phyloP scores from a whole-genome alignment of 2,329 filamentous ascomycete species.

The Pseudogymnoascus sp. region DNA sequence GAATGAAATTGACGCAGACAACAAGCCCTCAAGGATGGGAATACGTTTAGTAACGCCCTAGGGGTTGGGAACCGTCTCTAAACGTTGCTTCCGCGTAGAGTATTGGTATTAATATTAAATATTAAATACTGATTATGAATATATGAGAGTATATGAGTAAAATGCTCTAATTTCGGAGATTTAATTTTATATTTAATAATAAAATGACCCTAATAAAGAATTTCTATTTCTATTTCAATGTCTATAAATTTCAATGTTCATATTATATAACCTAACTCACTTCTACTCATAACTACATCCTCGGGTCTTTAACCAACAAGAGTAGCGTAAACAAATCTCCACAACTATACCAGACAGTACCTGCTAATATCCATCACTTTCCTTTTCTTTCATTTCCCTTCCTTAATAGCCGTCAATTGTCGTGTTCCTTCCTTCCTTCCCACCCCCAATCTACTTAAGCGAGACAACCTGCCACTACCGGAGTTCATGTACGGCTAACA shows the following conservation, averaged over 20 bases:
- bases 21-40: neutral
- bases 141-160: too few species aligned
- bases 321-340: neutral
- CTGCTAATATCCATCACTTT: neutral
- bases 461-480: neutral
- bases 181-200: too few species aligned
- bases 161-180: too few species aligned
- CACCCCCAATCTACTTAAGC: neutral
- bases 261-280: neutral
- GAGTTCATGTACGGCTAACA: too few species aligned
- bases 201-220: too few species aligned
- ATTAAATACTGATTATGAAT: neutral
- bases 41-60: neutral
- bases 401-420: neutral
- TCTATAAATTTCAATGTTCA: too few species aligned
- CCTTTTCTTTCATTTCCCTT: neutral
- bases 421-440: neutral
- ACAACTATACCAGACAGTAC: neutral
- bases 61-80: neutral
- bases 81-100: neutral
- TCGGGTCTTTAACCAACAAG: neutral
- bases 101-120: neutral
- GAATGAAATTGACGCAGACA: neutral
- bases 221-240: too few species aligned
- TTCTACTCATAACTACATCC: neutral